Base-by-base conservation (phyloP, 257 asterid species). In the Forsythia suspensa region DNA sequence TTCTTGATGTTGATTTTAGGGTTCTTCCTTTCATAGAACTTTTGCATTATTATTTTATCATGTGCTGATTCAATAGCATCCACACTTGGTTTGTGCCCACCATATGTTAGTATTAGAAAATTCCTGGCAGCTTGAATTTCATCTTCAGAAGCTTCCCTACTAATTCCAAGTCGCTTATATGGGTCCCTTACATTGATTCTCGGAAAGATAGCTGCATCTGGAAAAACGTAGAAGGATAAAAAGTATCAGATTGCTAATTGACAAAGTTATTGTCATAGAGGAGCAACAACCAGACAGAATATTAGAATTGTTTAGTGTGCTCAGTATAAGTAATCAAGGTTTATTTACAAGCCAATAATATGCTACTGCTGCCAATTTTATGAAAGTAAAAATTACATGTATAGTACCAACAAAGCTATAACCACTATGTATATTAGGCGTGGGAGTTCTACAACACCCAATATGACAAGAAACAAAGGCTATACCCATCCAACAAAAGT, bases 11-110 rank as follows among this genome's bases (percentile, higher is more conserved):
- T 81, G 78, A 96, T 81, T 87, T 96, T 96, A 21, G 99, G 98
- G 79, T 92, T 94, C 88, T 84, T 96, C 86, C 99, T 90, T 20
- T 94, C 99, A 38, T 92, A 76, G 76, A 96, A 94, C 86, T 94
- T 86, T 81, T 94, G 98, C 99, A 94, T 96, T 74, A 96, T 94
- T 77, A 96, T 96, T 78, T 91, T 94, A 86, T 96, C 94, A 70
- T 96, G 98, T 9, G 99, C 98, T 65, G 96, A 86, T 79, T 96
- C 99, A 77, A 96, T 96, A 11, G 99, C 94, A 84, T 94, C 98
- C 42, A 92, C 85, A 77, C 99, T 94, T 71, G 97, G 94, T 79
- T 94, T 90, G 88, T 96, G 97, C 41, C 89, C 89, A 3, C 90
- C 94, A 66, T 93, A 92, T 80, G 91, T 88, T 84, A 89, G 97